Base-by-base conservation (phyloP, 2,329 filamentous ascomycete species). In the Fusarium nygamai region DNA sequence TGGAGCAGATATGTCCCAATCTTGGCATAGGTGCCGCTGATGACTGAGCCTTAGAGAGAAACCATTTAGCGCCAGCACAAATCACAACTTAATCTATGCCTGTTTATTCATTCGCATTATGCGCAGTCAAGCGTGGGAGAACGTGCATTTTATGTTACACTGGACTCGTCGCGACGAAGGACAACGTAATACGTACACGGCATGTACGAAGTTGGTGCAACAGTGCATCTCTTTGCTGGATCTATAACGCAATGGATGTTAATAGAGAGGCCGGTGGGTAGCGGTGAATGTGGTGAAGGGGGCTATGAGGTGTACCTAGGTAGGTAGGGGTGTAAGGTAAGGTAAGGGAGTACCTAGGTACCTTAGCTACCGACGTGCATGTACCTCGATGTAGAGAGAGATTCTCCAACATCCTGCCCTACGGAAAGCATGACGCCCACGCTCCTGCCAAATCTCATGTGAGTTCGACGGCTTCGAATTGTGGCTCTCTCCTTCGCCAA, bases 191-290 rank as follows among this genome's bases (percentile, higher is more conserved):
- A 67, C 60, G 34, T 61, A 41, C 58, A 74, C 72, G 53, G 33
- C 72, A 74, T 69, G 72, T 75, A 74, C 72, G 72, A 74, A 73
- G 64, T 47, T 47, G n/a, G 68, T 73, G 57, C 33, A 57, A 75
- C 57, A 44, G 43, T 34, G 53, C 39, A 29, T 50, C 34, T 56
- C 51, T 27, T 39, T 36, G 44, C 48, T 72, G 56, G 43, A 67
- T 54, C 50, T 41, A 47, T 56, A 56, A 39, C 19, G 31, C 19
- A 58, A 33, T 36, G n/a, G 41, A 48, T 20, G 53, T 39, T 53
- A 34, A 51, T 39, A 22, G n/a, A 41, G 48, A 62, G 34, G 48
- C 46, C n/a, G 17, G 46, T 51, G 69, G 56, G 50, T 29, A 36
- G 61, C 69, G 72, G 69, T 72, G 63, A 72, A 61, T 61, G 62